These are phyloP conservation scores for Phaseolus lunatus DNA, from an alignment of 306 rosid genomes.

Conservation along the genomic window DNA sequence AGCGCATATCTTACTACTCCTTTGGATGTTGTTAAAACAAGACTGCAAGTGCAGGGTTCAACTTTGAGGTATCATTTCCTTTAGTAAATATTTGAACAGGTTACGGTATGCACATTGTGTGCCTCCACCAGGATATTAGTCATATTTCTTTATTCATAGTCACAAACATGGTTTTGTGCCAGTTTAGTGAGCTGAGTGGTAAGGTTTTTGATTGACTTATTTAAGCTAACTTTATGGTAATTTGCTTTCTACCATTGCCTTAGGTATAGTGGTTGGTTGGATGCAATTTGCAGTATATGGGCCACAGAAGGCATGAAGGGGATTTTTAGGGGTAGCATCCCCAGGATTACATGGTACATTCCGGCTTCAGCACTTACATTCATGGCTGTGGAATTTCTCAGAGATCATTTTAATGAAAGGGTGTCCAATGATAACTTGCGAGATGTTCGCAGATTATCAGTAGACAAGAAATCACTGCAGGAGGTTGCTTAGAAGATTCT, in stretches of 20 bases:
- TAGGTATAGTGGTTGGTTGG: slow-evolving; percentile 85
- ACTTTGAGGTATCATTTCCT: slow-evolving; percentile 61
- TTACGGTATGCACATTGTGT: slow-evolving; percentile 6
- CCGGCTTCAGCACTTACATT: slow-evolving; percentile 96
- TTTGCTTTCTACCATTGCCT: slow-evolving; percentile 12
- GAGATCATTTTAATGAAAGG: slow-evolving; percentile 67
- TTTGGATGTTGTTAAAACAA: slow-evolving; percentile 84
- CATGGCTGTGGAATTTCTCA: slow-evolving; percentile 89
- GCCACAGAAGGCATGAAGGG: slow-evolving; percentile 72
- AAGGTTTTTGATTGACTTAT: slow-evolving; percentile 18
- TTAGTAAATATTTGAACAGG: slow-evolving; percentile 24
- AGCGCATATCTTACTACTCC: slow-evolving; percentile 93
- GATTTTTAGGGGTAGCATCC: slow-evolving; percentile 84
- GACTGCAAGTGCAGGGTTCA: slow-evolving; percentile 89
- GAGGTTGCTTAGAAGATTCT: slow-evolving; percentile 50
- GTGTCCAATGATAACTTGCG: slow-evolving; percentile 34
- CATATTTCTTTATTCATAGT: slow-evolving; percentile 2
- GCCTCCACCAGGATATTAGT: slow-evolving; percentile 3
- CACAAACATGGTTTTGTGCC: neutral
- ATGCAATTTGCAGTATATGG: slow-evolving; percentile 71
- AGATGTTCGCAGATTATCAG: slow-evolving; percentile 60
- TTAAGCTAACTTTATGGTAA: slow-evolving; percentile 31
- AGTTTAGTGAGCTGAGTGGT: neutral
- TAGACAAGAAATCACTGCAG: slow-evolving; percentile 57
- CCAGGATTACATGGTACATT: slow-evolving; percentile 87